Evolutionary conservation across 768 basidiomycete genomes (phyloP).

Genomic region (Panaeolus papilionaceus): DNA sequence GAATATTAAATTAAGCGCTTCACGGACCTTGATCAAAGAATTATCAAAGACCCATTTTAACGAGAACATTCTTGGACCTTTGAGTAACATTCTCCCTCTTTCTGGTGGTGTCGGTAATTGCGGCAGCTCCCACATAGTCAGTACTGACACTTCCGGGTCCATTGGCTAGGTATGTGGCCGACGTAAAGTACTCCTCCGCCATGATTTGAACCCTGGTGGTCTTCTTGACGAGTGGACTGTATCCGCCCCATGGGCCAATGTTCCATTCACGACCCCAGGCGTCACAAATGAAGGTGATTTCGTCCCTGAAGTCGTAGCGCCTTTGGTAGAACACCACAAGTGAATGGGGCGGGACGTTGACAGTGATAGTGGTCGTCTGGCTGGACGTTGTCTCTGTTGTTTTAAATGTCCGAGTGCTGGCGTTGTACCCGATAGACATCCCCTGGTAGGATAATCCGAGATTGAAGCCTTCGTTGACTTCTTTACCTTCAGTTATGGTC

Average conservation of each 20-base stretch:
- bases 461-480: slow-evolving; percentile 2
- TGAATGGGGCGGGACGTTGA: slow-evolving; percentile 2
- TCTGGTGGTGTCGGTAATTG: background rate
- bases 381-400: background rate
- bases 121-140: background rate
- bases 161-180: background rate
- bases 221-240: background rate
- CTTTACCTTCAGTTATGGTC: background rate
- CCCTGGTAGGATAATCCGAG: slow-evolving; percentile 3
- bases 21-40: background rate
- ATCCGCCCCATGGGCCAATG: background rate
- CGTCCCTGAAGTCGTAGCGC: slow-evolving; percentile 8
- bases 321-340: background rate
- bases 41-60: background rate
- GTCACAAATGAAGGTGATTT: slow-evolving; percentile 2
- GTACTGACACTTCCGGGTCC: background rate
- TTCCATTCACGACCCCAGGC: slow-evolving; percentile 5
- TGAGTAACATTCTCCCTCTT: slow-evolving; percentile 6
- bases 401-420: background rate
- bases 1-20: too few species aligned
- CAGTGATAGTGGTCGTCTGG: background rate
- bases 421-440: background rate
- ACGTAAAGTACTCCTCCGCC: slow-evolving; percentile 6
- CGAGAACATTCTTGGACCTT: background rate
- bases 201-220: background rate